Percentiles rank a stretch among this genome's conserved stretches.
These are phyloP conservation scores for Tuber indicum DNA, from an alignment of 495 filamentous ascomycete species.

Conservation along the genomic window DNA sequence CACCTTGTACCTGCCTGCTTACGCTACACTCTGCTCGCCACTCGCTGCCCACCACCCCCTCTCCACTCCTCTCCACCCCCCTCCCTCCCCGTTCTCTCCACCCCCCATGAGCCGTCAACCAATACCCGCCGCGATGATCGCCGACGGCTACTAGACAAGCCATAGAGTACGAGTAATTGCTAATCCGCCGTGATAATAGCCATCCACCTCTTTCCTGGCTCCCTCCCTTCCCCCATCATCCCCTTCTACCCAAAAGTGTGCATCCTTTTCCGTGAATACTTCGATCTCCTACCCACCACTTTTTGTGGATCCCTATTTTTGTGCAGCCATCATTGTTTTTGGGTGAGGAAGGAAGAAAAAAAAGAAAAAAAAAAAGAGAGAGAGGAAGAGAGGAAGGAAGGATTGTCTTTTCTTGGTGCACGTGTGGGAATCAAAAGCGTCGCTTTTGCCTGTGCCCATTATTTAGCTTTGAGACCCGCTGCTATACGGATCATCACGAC, in stretches of 20 bases:
- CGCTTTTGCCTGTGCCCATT: neutral
- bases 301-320: constrained; percentile 1
- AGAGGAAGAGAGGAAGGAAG: neutral
- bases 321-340: neutral
- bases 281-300: constrained; percentile 2
- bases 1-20: constrained; percentile 1
- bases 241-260: constrained; percentile 1
- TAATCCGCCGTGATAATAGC: constrained; percentile 34
- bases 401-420: neutral
- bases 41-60: constrained; percentile 22
- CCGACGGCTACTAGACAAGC: constrained; percentile 24
- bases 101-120: constrained; percentile 39
- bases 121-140: constrained; percentile 35
- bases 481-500: constrained; percentile 37
- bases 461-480: constrained; percentile 25
- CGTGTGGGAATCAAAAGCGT: constrained; percentile 2
- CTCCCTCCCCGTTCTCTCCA: constrained; percentile 16
- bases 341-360: neutral
- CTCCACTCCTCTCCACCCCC: constrained; percentile 19
- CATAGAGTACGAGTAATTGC: constrained; percentile 40
- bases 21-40: constrained; percentile 23
- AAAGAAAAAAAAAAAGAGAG: neutral
- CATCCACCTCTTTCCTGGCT: constrained; percentile 22
- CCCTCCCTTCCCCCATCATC: neutral
- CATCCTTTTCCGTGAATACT: neutral